Base-by-base conservation (phyloP, 371 early-diverging fungal species). In the Sporodiniella umbellata region DNA sequence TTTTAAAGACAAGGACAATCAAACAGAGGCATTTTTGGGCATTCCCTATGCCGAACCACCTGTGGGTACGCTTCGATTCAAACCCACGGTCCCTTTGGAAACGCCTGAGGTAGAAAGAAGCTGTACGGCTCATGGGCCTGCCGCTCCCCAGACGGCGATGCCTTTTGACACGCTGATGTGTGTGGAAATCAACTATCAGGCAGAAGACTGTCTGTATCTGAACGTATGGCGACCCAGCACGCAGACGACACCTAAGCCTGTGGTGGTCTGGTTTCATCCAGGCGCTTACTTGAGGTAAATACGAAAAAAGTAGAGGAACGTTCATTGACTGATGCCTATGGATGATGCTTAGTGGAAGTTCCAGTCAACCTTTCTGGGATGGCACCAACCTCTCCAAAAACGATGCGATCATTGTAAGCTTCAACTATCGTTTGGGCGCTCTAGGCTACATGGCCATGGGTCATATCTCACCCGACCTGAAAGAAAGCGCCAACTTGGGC, bases 101-200 rank as follows among this genome's bases (percentile, higher is more conserved):
- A 56, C 46, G 21, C 54, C 63, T 11, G 25, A 52, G 10, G 37
- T 43, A 2, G 52, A 56, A 31, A 24, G 60, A 26, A 8, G 42
- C 15, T 67, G 63, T 35, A 45, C 54, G 10, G 45, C 44, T 19
- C 56, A 62, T 35, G 46, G 54, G 8, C 52, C 53, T 8, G 63
- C 68, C 33, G 68, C 68, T 14, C 68, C 68, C 24, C 70, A 69
- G 30, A 56, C 58, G 0, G 45, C 35, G 1, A 69, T 69, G 70
- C 70, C 70, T 15, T 69, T 65, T 46, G 70, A 69, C 30, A 69
- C 70, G 8, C 50, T 69, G 10, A 69, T 69, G 70, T 62, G 60
- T 19, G 62, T 62, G n/a, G 58, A 69, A 28, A 53, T 61, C 6
- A 54, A 56, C 24, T 45, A 53, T 23, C 70, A 69, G 43, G 53